Base-by-base conservation (phyloP, 306 rosid genomes). In the Citrullus colocynthis region DNA sequence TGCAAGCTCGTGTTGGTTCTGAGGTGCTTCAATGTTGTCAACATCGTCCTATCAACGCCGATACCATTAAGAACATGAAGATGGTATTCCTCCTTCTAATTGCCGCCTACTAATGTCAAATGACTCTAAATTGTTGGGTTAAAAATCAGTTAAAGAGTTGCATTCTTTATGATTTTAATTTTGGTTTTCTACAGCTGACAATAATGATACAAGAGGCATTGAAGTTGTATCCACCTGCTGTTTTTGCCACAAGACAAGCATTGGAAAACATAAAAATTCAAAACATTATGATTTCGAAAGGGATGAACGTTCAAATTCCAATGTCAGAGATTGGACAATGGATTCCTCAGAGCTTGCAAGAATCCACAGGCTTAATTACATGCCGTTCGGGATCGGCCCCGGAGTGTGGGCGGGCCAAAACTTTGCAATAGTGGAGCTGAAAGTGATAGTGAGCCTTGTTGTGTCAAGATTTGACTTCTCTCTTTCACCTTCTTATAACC, bases 171-270 rank as follows among this genome's bases (percentile, higher is more conserved):
- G 9, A 44, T 44, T 54, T 75, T 64, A 36, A 36, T 37, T 76
- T 9, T 48, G 11, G 8, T 54, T 57, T 9, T 71, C 3, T 16
- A 73, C 90, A 91, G 91, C 80, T 91, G 44, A 87, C 80, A 34
- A 89, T 93, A 93, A 95, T 93, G 82, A 85, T 93, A 78, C 91
- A 91, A 78, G 96, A 93, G 86, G 87, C 93, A 0, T 2, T 88
- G 70, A 82, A 91, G 74, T 86, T 93, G 42, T 91, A 87, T 78
- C 81, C 95, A 9, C 91, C 95, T 5, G 79, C 81, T 6, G 34
- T 55, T 32, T 81, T 79, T 65, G 75, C 85, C n/a, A 0, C 21
- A 2, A 85, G 93, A 85, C 15, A 51, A 70, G 87, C 84, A 21
- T 30, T 84, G 11, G 48, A 88, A 75, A 85, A 91, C 51, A 64